These are phyloP conservation scores for Stephania yunnanensis DNA, from an alignment of 164 flowering plant genomes.

Conservation along the genomic window DNA sequence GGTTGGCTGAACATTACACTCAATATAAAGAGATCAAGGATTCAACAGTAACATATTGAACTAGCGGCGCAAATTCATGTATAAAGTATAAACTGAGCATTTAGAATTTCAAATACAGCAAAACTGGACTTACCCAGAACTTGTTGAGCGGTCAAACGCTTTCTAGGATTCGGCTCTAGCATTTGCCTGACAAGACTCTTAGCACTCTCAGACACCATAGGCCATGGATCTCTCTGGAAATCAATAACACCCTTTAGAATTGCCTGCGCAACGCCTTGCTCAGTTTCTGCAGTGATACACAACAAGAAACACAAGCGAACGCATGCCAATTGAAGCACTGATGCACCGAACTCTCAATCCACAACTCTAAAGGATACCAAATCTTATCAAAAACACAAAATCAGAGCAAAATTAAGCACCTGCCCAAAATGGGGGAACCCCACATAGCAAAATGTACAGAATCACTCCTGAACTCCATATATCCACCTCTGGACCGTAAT, in stretches of 20 bases:
- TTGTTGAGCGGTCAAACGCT: slow-evolving; percentile 87
- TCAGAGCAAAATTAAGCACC: slow-evolving; percentile 28
- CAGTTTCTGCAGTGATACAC: slow-evolving; percentile 52
- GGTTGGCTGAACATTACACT: too few relatives aligned
- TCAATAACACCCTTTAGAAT: slow-evolving; percentile 76
- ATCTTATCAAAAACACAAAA: neutral
- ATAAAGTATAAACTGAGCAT: neutral
- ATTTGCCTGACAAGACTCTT: slow-evolving; percentile 87
- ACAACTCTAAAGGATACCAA: neutral
- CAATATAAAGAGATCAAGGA: too few relatives aligned
- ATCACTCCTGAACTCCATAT: slow-evolving; percentile 90
- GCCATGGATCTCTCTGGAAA: slow-evolving; percentile 99
- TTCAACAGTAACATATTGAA: too few relatives aligned
- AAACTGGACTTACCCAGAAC: slow-evolving; percentile 69
- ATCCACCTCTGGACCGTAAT: slow-evolving; percentile 91
- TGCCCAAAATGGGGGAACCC: slow-evolving; percentile 96
- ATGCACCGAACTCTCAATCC: neutral
- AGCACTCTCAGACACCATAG: slow-evolving; percentile 81
- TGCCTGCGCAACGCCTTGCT: slow-evolving; percentile 94
- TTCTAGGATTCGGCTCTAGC: slow-evolving; percentile 79
- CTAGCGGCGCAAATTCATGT: neutral
- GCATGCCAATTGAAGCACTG: too few relatives aligned
- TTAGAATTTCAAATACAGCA: neutral
- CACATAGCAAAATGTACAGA: slow-evolving; percentile 72
- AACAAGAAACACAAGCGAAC: neutral